Conservation (phyloP, 176 grass and related monocot genomes). For the Cenchrus purpureus region DNA sequence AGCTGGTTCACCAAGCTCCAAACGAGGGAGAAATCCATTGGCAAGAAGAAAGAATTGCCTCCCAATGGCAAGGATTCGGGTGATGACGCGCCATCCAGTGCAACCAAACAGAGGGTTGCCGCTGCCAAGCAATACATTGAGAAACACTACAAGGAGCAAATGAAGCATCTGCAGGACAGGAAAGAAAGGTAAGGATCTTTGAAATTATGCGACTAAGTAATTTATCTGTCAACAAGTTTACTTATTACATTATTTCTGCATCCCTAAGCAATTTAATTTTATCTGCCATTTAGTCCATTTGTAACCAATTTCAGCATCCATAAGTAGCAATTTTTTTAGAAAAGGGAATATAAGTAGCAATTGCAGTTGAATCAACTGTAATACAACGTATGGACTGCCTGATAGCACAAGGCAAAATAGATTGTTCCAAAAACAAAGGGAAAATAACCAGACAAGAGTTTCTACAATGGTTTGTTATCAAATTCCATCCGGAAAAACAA, state of each 20-base stretch:
- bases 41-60: conserved; percentile 81
- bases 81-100: conserved; percentile 75
- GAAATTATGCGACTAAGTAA: not conserved
- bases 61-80: conserved; percentile 65
- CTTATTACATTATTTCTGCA: not conserved
- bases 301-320: not conserved
- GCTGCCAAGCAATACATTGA: conserved; percentile 94
- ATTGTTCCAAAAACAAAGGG: not conserved
- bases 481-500: conserved; percentile 12
- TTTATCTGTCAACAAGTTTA: not conserved
- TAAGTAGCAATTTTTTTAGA: not conserved
- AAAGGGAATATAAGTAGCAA: too few species aligned
- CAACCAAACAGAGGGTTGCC: conserved; percentile 78
- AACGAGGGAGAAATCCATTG: conserved; percentile 75
- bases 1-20: conserved; percentile 96
- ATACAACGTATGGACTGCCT: not conserved
- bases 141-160: conserved; percentile 97
- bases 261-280: not conserved
- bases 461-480: not conserved
- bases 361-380: not conserved
- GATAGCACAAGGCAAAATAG: not conserved
- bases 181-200: conserved; percentile 69
- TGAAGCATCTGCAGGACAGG: conserved; percentile 87
- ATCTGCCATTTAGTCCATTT: not conserved
- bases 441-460: not conserved